Percentiles rank a stretch among this genome's conserved stretches.
Evolutionary conservation across 768 basidiomycete genomes (phyloP).

Genomic region (Suillus spraguei): DNA sequence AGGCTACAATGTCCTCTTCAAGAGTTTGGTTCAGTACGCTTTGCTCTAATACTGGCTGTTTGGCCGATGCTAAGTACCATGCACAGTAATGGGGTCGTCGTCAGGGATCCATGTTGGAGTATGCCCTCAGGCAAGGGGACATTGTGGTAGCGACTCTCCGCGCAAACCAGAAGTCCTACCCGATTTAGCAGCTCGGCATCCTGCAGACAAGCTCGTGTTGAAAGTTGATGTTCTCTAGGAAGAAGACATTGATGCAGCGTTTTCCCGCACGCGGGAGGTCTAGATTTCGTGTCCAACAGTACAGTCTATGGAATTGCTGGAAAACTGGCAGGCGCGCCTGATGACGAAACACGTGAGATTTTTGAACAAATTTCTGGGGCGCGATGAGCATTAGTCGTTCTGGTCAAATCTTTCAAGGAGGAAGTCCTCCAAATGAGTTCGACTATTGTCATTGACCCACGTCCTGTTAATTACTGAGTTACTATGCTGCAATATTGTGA

Average conservation of each 20-base stretch:
- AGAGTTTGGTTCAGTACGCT: too few species aligned
- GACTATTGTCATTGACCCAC: conserved; percentile 27
- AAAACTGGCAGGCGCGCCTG: conserved; percentile 30
- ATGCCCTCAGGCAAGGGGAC: too few species aligned
- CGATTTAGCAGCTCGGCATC: conserved; percentile 15
- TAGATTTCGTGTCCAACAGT: conserved; percentile 27
- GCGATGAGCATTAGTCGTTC: conserved; percentile 29
- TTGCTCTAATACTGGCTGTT: too few species aligned
- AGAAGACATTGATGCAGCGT: conserved; percentile 17
- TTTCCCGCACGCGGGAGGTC: conserved; percentile 12
- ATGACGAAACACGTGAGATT: too few species aligned
- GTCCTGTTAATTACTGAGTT: conserved; percentile 16
- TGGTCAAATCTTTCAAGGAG: conserved; percentile 35
- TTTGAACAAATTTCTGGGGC: conserved; percentile 33
- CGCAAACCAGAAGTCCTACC: conserved; percentile 11
- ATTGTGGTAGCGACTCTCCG: too few species aligned
- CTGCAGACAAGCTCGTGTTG: conserved; percentile 17
- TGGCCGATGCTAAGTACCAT: too few species aligned
- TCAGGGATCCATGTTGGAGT: too few species aligned
- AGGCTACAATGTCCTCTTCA: too few species aligned
- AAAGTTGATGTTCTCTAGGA: conserved; percentile 19
- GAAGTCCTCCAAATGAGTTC: too few species aligned
- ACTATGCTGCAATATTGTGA: conserved; percentile 23
- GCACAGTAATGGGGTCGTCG: too few species aligned
- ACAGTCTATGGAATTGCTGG: conserved; percentile 19